phyloP scores from a whole-genome alignment of 345 rosid species.

The Eucalyptus erythrocorys region DNA sequence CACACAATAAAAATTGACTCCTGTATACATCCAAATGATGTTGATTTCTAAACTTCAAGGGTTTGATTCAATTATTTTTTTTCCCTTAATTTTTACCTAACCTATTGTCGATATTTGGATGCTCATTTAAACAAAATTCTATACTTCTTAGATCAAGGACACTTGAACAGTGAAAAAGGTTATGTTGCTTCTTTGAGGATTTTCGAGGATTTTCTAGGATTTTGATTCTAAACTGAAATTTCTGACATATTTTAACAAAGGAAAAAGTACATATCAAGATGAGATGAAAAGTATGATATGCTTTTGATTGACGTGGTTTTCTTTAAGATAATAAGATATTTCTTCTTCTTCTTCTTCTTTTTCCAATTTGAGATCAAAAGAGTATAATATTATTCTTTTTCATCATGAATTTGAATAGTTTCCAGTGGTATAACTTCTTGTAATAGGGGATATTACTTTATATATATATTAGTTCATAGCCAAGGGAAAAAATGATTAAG shows the following conservation, averaged over 20 bases:
- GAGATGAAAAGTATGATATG: neutral
- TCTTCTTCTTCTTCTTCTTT: no score
- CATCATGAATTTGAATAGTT: no score
- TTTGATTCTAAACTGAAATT: neutral
- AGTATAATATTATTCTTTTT: no score
- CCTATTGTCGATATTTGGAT: neutral
- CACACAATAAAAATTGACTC: neutral
- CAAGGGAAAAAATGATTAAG: no score
- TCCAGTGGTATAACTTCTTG: no score
- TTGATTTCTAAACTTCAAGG: neutral
- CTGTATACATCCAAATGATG: no score
- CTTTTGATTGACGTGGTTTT: neutral
- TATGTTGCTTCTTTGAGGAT: no score
- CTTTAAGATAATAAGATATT: no score
- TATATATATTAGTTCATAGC: no score
- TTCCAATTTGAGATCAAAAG: neutral
- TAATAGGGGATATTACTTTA: neutral
- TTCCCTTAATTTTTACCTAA: neutral
- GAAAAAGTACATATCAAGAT: neutral
- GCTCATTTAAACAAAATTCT: neutral
- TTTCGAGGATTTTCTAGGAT: neutral
- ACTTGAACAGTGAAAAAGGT: neutral
- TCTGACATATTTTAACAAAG: neutral
- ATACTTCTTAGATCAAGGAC: neutral
- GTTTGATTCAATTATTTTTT: neutral